Base-by-base conservation (phyloP, 805 yeast genomes). In the Candida incommunis region DNA sequence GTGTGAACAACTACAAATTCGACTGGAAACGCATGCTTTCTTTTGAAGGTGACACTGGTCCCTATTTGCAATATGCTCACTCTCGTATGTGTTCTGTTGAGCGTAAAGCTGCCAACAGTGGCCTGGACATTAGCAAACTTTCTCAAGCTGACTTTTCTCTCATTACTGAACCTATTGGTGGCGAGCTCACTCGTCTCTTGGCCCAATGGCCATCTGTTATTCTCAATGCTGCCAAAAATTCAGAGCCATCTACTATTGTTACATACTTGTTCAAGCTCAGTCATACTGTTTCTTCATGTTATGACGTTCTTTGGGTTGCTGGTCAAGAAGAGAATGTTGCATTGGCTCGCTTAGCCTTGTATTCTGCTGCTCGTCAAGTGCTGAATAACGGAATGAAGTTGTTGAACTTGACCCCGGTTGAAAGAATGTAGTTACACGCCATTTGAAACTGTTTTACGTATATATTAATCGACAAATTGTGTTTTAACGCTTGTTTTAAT, bases 41-140 rank as follows among this genome's bases (percentile, higher is more conserved):
- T 2, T 88, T 92, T 54, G 98, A 92, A 71, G 98, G 98, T 67
- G 98, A 92, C 67, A 92, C 98, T 46, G 98, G 98, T 62, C 97
- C 98, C 48, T 92, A 92, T 68, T 74, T 92, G 63, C 98, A 92
- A 67, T 92, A 92, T 61, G 97, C 98, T 40, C 98, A 92, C 68
- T 87, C 97, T 20, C 84, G 98, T 67, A 77, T 92, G 61, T 77
- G 94, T 67, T 87, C 96, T 4, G 87, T 92, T 56, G 88, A 85
- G 67, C 82, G 97, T 70, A 85, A 84, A 56, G 76, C 94, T 20
- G 37, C 5, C 5, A 52, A 51, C 13, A 43, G 47, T n/a, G 52
- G 51, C 29, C 50, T 60, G 43, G 47, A 50, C 27, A 42, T 48
- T 34, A 54, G 52, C 42, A 58, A 59, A 42, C 55, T 64, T 41